Percentiles rank a stretch among this genome's conserved stretches.
Conservation (phyloP, 2,329 filamentous ascomycete genomes). For the Rhytidhysteron rufulum region DNA sequence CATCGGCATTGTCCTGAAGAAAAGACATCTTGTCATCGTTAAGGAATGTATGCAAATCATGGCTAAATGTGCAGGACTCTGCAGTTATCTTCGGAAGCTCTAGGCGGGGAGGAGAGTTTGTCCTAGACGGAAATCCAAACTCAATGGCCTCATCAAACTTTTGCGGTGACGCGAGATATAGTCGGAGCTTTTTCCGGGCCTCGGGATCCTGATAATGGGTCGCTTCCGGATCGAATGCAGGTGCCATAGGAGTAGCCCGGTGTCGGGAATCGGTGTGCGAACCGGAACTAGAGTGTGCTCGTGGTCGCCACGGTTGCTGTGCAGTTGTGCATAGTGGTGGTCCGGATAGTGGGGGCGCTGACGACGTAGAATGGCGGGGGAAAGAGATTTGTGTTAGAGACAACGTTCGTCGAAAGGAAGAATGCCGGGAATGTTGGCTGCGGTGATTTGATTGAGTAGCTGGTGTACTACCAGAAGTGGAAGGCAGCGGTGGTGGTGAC, state of each 20-base stretch:
- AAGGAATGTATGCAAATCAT: slow-evolving; percentile 56
- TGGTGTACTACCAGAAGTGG: background rate
- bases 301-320: slow-evolving; percentile 27
- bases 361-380: slow-evolving; percentile 50
- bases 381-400: slow-evolving; percentile 67
- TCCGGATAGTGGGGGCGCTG: slow-evolving; percentile 44
- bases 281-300: slow-evolving; percentile 23
- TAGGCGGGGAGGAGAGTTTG: slow-evolving; percentile 19
- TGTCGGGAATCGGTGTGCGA: slow-evolving; percentile 24
- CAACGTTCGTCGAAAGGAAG: slow-evolving; percentile 65
- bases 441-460: background rate
- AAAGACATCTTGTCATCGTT: slow-evolving; percentile 52
- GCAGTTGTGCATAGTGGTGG: slow-evolving; percentile 18
- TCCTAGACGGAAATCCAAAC: slow-evolving; percentile 75
- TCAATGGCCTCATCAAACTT: slow-evolving; percentile 95
- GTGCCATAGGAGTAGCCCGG: slow-evolving; percentile 21
- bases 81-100: slow-evolving; percentile 31
- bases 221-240: slow-evolving; percentile 60
- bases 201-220: slow-evolving; percentile 89
- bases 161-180: slow-evolving; percentile 82
- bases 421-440: slow-evolving; percentile 1
- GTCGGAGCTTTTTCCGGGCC: slow-evolving; percentile 77
- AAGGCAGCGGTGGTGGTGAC: slow-evolving; percentile 9
- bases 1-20: slow-evolving; percentile 29
- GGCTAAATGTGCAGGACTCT: slow-evolving; percentile 41